phyloP scores from a whole-genome alignment of 441 rosid genomes.

The Pelargonium myrrhifolium region DNA sequence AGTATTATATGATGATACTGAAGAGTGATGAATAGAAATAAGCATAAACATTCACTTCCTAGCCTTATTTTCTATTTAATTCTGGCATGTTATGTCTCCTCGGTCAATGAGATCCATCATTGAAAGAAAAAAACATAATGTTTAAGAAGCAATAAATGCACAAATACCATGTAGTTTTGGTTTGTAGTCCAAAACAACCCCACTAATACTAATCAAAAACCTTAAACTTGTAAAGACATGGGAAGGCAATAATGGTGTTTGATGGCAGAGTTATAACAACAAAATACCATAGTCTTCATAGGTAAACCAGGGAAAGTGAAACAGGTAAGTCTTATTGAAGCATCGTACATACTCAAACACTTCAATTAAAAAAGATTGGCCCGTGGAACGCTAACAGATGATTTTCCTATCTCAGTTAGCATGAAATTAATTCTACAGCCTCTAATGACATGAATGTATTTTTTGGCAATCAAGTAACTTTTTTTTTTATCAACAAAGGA shows the following conservation, averaged over 20 bases:
- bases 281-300: background rate
- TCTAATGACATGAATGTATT: too few species aligned
- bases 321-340: too few species aligned
- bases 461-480: too few species aligned
- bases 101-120: background rate
- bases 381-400: background rate
- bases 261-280: background rate
- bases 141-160: background rate
- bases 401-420: too few species aligned
- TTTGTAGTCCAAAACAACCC: too few species aligned
- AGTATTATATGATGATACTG: background rate
- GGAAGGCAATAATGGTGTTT: background rate
- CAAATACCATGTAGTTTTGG: too few species aligned
- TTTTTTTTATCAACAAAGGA: too few species aligned
- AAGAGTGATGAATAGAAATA: background rate
- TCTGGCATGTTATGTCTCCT: background rate
- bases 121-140: slow-evolving; percentile 1
- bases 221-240: background rate
- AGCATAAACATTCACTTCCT: background rate
- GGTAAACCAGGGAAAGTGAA: background rate
- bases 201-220: background rate
- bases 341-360: too few species aligned
- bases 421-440: too few species aligned
- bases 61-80: background rate
- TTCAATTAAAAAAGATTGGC: too few species aligned